Base-by-base conservation (phyloP, 768 basidiomycete species). In the Melanogaster broomeanus region DNA sequence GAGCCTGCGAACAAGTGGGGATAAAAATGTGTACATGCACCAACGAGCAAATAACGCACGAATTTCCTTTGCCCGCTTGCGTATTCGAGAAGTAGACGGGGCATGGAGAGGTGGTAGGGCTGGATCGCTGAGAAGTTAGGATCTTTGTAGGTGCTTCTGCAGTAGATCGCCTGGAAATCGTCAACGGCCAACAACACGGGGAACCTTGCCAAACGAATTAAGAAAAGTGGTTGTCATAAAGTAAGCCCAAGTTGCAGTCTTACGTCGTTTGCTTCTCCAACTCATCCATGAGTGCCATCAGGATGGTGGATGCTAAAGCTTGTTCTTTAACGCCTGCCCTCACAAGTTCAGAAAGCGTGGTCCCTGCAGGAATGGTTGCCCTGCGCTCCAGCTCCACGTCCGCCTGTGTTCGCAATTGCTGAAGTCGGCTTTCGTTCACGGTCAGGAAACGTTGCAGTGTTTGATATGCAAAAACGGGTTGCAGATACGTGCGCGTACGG, bases 121-220 rank as follows among this genome's bases (percentile, higher is more conserved):
- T 85, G 81, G 48, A 96, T 82, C 10, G 73, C 62, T 7, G 74
- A 72, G 68, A 84, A 91, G 38, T 85, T 82, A 12, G 88, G 88
- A 50, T 90, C 85, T 22, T 83, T 81, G 70, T 95, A 95, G 24
- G 72, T 62, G 0, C 87, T 82, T 39, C 70, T 73, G 62, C 80
- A 74, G 61, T 90, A 93, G 22, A 97, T 68, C 0, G 90, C 78
- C 66, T 96, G 94, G 66, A 91, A 83, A 59, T 96, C 93, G 57
- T 97, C 94, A 1, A 95, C 75, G 0, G 93, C 93, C 27, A 95
- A 72, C 6, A 97, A 65, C 2, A 96, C 87, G 0, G 92, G 92
- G 60, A 77, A 73, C 39, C 91, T n/a, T 93, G 52, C 10, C 47
- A 19, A 44, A 44, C 22, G 16, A 46, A 48, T 45, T 24, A 27